Evolutionary conservation across 1,284 basidiomycete genomes (phyloP).

Genomic region (Xerocomus minutiporus): DNA sequence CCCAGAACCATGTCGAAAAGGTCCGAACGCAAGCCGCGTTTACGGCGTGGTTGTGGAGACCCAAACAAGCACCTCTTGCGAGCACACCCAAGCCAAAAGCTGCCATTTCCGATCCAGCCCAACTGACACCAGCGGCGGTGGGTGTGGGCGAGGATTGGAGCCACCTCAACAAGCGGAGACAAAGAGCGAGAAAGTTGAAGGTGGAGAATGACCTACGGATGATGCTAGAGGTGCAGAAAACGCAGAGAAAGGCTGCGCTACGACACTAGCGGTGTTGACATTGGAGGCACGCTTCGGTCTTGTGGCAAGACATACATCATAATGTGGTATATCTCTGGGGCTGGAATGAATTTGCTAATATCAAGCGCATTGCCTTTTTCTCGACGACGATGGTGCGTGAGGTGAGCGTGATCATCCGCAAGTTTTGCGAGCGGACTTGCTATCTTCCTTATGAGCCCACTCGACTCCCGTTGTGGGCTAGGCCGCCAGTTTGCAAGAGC

Average conservation of each 20-base stretch:
- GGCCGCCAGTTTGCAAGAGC: too few relatives aligned
- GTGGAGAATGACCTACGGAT: conserved; percentile 33
- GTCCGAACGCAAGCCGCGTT: conserved; percentile 34
- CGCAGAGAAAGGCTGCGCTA: conserved; percentile 5
- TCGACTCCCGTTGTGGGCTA: too few relatives aligned
- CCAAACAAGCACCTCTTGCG: conserved; percentile 10
- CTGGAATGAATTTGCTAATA: too few relatives aligned
- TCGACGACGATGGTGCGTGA: too few relatives aligned
- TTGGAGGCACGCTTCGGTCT: too few relatives aligned
- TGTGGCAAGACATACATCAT: too few relatives aligned
- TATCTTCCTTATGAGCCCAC: too few relatives aligned
- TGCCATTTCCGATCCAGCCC: neutral
- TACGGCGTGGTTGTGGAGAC: conserved; percentile 40
- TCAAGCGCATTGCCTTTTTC: too few relatives aligned
- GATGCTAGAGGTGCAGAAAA: conserved; percentile 28
- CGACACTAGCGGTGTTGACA: neutral
- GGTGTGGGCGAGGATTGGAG: conserved; percentile 51
- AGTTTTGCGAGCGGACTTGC: too few relatives aligned
- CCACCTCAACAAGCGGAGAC: conserved; percentile 53
- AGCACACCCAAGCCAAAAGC: conserved; percentile 1
- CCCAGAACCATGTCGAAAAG: conserved; percentile 42
- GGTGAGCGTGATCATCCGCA: too few relatives aligned
- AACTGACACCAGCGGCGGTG: conserved; percentile 34
- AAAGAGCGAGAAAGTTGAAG: conserved; percentile 38
- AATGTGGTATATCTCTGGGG: too few relatives aligned